A percentile compares a stretch with the other conserved stretches of the same genome.
Conservation (phyloP, 306 rosid genomes). For the Gillenia trifoliata region DNA sequence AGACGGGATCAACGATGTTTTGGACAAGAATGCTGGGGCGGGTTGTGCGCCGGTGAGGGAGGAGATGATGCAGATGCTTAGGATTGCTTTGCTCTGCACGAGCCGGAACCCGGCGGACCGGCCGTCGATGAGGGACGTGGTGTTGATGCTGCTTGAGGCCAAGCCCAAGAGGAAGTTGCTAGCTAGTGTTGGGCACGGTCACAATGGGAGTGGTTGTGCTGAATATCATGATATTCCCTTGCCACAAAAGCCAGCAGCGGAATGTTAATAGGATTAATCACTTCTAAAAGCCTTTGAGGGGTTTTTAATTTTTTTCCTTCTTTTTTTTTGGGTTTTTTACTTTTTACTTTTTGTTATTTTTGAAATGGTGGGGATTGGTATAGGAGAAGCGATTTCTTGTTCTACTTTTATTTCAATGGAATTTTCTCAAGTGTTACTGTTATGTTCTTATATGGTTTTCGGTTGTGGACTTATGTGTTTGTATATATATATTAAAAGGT, state of each 20-base stretch:
- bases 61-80: conserved; percentile 87
- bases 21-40: conserved; percentile 71
- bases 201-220: conserved; percentile 8
- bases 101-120: conserved; percentile 74
- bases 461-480: background rate
- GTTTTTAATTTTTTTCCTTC: background rate
- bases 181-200: conserved; percentile 14
- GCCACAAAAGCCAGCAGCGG: conserved; percentile 40
- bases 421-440: conserved; percentile 37
- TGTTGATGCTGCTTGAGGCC: conserved; percentile 80
- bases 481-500: conserved; percentile 10
- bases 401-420: conserved; percentile 37
- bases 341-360: conserved; percentile 3
- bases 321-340: background rate
- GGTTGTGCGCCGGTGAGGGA: conserved; percentile 55
- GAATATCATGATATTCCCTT: conserved; percentile 38
- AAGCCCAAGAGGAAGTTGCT: conserved; percentile 68
- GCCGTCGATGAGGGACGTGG: conserved; percentile 90
- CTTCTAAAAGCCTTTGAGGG: conserved; percentile 3
- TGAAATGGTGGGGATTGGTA: conserved; percentile 89
- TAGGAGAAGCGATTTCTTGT: conserved; percentile 63
- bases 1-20: conserved; percentile 44
- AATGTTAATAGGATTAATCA: conserved; percentile 42
- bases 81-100: conserved; percentile 79
- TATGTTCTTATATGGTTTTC: background rate